Base-by-base conservation (phyloP, 345 rosid genomes). In the Acer campestre region DNA sequence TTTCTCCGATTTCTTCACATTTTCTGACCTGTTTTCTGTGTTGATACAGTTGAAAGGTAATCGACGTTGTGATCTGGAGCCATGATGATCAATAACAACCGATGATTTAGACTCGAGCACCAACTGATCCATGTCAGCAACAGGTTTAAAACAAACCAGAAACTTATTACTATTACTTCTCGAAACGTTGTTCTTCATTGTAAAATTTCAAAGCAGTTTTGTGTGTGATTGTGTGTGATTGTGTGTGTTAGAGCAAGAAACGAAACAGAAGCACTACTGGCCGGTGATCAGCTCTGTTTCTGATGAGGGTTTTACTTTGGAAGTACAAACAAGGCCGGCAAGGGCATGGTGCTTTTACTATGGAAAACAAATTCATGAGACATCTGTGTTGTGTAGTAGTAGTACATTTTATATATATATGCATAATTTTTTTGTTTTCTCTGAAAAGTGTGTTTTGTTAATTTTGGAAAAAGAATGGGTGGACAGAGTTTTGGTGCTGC, bases 141-240 rank as follows among this genome's bases (percentile, higher is more conserved):
- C 88, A 14, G 86, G 87, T 66, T 85, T 73, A 62, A 89, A 89
- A 77, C 92, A 89, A 17, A 80, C 75, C 80, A 83, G 64, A 53
- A 83, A 79, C 80, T 79, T 86, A 80, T 73, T 35, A 35, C 38
- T 35, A 35, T 35, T 88, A 80, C 70, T 88, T 40, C 84, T 81
- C 4, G 88, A 56, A 71, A 72, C 80, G 38, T 35, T 35, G 82
- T 76, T 80, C 83, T 82, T 79, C 80, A 82, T 77, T 68, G 23
- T 61, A 42, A 6, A 8, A 48, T 48, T 48, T 48, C 53, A 10
- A 48, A 48, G 17, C 5, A 13, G 14, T 48, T 48, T 48, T 13
- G 44, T 48, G 44, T 48, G 4, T 12, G 53, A 13, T 14, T 8
- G 35, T 31, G 35, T 8, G 35, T 31, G 35, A 31, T 31, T 31